Conservation (phyloP, 257 asterid genomes). For the Pogostemon cablin region DNA sequence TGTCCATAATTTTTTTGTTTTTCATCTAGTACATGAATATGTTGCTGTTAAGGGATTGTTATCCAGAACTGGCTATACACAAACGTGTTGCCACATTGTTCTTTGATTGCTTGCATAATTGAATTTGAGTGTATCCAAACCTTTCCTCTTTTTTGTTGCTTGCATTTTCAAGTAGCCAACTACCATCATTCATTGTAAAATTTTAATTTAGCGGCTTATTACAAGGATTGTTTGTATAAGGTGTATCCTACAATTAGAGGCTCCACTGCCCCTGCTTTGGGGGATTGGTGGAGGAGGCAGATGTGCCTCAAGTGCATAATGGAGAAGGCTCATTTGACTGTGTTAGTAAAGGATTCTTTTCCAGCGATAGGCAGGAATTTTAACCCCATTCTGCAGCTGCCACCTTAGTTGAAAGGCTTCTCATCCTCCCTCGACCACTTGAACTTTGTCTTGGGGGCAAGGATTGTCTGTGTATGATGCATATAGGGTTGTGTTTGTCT, state of each 20-base stretch:
- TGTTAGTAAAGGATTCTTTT: no score
- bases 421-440: no score
- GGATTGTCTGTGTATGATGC: neutral
- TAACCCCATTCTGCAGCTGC: no score
- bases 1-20: neutral
- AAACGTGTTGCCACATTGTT: neutral
- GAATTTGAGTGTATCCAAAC: constrained; percentile 2
- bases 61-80: neutral
- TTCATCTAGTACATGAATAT: neutral
- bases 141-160: neutral
- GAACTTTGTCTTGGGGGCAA: neutral
- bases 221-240: neutral
- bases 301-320: no score
- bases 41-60: neutral
- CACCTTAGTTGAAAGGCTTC: no score
- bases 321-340: no score
- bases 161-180: neutral
- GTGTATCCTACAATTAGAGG: no score
- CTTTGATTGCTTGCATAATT: neutral
- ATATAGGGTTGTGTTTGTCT: constrained; percentile 3
- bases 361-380: no score
- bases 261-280: no score
- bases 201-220: neutral
- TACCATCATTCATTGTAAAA: neutral
- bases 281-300: no score